These are phyloP conservation scores for Tolypocladium cylindrosporum DNA, from an alignment of 2,329 filamentous ascomycete genomes.

Conservation along the genomic window DNA sequence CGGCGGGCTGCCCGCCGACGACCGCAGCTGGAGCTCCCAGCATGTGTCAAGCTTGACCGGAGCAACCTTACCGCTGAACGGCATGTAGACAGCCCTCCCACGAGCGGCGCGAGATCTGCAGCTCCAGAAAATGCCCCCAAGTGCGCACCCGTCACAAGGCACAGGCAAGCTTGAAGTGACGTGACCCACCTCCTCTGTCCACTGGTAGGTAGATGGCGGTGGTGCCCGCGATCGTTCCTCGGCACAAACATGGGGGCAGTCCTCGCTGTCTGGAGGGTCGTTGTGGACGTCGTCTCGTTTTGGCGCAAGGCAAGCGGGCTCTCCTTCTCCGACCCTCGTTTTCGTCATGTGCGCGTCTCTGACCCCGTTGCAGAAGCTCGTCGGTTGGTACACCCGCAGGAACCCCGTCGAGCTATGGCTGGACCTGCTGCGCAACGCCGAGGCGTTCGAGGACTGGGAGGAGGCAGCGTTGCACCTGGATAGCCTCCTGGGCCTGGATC, in stretches of 20 bases:
- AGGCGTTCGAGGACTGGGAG: conserved; percentile 77
- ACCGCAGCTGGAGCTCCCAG: neutral
- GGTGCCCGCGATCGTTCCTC: conserved; percentile 18
- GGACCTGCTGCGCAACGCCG: conserved; percentile 53
- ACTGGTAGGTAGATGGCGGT: neutral
- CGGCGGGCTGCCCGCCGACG: neutral
- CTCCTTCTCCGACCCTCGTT: conserved; percentile 2
- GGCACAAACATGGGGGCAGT: conserved; percentile 31
- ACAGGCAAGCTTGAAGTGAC: neutral
- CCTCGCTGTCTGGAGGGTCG: conserved; percentile 43
- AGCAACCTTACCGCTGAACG: neutral
- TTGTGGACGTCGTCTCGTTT: conserved; percentile 51
- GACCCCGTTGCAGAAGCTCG: conserved; percentile 47
- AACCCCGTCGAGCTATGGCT: conserved; percentile 56
- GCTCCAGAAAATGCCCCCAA: neutral
- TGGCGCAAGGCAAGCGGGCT: conserved; percentile 46
- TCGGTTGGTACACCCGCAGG: conserved; percentile 56
- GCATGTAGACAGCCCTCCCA: neutral
- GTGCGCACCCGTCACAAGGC: neutral
- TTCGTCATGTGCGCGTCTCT: conserved; percentile 9
- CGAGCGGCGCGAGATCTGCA: neutral
- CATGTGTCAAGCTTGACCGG: neutral
- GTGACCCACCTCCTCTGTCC: neutral
- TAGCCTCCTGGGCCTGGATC: conserved; percentile 65
- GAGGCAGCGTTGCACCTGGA: conserved; percentile 77